phyloP scores from a whole-genome alignment of 1,284 basidiomycete genomes.

The Ceratobasidium sp. region DNA sequence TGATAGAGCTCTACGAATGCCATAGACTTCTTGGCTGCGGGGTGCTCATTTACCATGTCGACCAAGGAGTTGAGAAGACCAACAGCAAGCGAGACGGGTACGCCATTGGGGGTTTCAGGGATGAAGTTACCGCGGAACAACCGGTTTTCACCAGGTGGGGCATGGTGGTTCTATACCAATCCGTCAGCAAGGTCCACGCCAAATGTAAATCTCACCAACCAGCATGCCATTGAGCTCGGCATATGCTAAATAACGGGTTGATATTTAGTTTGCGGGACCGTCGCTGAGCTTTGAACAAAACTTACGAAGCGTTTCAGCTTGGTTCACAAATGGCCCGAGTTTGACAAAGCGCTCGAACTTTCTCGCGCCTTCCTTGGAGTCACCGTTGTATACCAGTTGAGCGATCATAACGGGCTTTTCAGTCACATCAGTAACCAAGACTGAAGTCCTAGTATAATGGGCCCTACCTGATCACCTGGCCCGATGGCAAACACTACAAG shows the following conservation, averaged over 20 bases:
- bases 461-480: constrained; percentile 35
- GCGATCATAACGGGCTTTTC: constrained; percentile 24
- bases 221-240: not conserved
- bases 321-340: constrained; percentile 31
- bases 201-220: not conserved
- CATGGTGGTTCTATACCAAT: not conserved
- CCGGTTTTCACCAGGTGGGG: not conserved
- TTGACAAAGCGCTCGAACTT: constrained; percentile 40
- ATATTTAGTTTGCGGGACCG: not conserved
- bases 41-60: constrained; percentile 31
- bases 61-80: constrained; percentile 42
- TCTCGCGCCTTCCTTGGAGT: constrained; percentile 28
- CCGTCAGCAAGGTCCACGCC: not conserved
- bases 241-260: not conserved
- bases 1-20: constrained; percentile 63
- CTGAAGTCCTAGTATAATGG: not conserved
- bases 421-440: not conserved
- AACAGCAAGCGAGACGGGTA: constrained; percentile 14
- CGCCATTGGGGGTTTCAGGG: not conserved
- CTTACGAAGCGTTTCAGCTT: not conserved
- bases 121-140: constrained; percentile 4
- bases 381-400: constrained; percentile 30
- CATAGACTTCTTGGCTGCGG: constrained; percentile 43
- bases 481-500: constrained; percentile 11
- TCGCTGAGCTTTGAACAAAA: not conserved